phyloP scores from a whole-genome alignment of 345 rosid species.

The Eutrema heterophyllum region DNA sequence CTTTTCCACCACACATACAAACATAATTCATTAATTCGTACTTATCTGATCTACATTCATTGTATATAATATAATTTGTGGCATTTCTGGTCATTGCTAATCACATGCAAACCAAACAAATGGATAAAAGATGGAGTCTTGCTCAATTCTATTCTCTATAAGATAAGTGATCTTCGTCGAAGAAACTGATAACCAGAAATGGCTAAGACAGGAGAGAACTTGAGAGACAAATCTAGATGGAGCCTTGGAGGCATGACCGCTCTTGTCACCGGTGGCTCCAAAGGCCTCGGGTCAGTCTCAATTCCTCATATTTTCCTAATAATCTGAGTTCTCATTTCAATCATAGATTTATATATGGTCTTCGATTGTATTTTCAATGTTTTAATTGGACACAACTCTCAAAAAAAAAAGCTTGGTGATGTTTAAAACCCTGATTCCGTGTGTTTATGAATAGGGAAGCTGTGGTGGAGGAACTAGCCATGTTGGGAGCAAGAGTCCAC shows the following conservation, averaged over 20 bases:
- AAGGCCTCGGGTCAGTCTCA: constrained; percentile 26
- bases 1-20: constrained; percentile 2
- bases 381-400: too few species aligned
- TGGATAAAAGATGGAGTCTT: constrained; percentile 41
- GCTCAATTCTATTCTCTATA: background rate
- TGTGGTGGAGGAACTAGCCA: constrained; percentile 28
- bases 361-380: background rate
- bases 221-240: constrained; percentile 12
- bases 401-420: background rate
- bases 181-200: background rate
- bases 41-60: background rate
- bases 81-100: background rate
- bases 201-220: background rate
- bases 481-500: constrained; percentile 25
- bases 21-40: background rate
- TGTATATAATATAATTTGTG: background rate
- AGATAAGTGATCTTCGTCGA: background rate
- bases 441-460: constrained; percentile 20
- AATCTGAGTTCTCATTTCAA: background rate
- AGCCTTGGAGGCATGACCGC: constrained; percentile 24
- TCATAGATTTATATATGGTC: background rate
- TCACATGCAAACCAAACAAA: background rate
- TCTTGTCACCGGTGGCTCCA: constrained; percentile 31
- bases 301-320: background rate
- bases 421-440: background rate